Evolutionary conservation across 1,284 basidiomycete genomes (phyloP), one percentile per base, ranked within the genome.

Genomic region (Pisolithus thermaeus): DNA sequence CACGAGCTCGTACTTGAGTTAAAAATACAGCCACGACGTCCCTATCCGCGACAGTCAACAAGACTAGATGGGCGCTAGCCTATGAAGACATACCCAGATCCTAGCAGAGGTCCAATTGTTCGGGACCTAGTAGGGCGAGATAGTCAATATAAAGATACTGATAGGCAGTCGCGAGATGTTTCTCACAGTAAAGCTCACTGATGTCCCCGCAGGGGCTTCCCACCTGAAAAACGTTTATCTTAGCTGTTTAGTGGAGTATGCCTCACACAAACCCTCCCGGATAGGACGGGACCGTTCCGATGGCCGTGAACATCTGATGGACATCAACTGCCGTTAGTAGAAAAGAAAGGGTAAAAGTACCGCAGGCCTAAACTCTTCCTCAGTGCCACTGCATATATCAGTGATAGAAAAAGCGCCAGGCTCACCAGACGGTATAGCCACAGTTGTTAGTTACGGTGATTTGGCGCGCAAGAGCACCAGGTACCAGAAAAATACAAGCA

Each of bases 1-100:
- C 80, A 82, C 3, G 79, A 78, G 53, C 74, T 78, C 0, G 79
- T 72, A 8, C 77, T 79, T 18, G 76, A 73, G 49, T 66, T 66
- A 16, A 74, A 76, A 58, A 72, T 55, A 54, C 73, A 76, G 53
- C 68, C 52, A 18, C 70, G 69, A 14, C 71, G 72, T 43, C 61
- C 68, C 65, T 69, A 28, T 23, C 5, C 2, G 16, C 46, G 23
- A 9, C 30, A 43, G 12, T 18, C 11, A 37, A 45, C 25, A 0
- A 22, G 22, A 30, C 1, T 27, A 7, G 3, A 7, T 25, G 27
- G 45, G 16, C 8, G 4, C 3, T 18, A 14, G 7, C 35, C 3
- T 16, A 20, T 18, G 18, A n/a, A 30, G 18, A 50, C 66, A 7
- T 47, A 66, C 66, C 63, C 65, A 65, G 41, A 65, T 67, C 51